Evolutionary conservation across 306 rosid genomes (phyloP).

Genomic region (Ochetophila trinervis): DNA sequence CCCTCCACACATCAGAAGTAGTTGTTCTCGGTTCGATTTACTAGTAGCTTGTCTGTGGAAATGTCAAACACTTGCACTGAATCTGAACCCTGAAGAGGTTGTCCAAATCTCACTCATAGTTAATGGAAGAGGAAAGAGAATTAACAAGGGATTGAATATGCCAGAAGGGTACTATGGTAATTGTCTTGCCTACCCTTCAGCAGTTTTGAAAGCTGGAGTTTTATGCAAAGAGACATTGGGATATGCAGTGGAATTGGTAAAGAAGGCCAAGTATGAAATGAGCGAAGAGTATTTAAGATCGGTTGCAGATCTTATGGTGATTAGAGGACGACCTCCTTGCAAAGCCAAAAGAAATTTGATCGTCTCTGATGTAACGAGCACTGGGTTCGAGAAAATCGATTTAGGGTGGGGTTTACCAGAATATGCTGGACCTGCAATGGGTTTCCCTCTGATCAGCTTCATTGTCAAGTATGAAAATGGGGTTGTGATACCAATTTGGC

Average conservation of each 20-base stretch:
- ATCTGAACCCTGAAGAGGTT: not conserved
- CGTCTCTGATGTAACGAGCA: constrained; percentile 29
- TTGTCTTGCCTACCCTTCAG: constrained; percentile 6
- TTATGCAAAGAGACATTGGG: constrained; percentile 10
- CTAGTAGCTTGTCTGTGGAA: constrained; percentile 18
- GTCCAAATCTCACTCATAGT: not conserved
- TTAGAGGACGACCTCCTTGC: constrained; percentile 18
- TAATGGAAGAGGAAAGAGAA: not conserved
- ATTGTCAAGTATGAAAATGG: constrained; percentile 1
- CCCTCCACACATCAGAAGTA: not conserved
- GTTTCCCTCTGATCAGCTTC: constrained; percentile 8
- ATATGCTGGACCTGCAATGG: constrained; percentile 30
- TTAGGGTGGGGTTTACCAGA: constrained; percentile 55
- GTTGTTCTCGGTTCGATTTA: constrained; percentile 6
- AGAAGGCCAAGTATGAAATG: constrained; percentile 19
- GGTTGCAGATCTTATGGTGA: constrained; percentile 33
- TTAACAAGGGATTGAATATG: not conserved
- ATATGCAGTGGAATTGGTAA: constrained; percentile 30
- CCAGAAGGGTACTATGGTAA: constrained; percentile 37
- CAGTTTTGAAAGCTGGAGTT: not conserved
- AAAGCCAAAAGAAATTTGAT: not conserved
- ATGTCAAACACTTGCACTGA: constrained; percentile 7
- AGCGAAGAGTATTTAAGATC: constrained; percentile 44
- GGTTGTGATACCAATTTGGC: constrained; percentile 24
- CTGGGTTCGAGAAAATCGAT: constrained; percentile 7